phyloP scores from a whole-genome alignment of 257 asterid species.

The Solanum dulcamara region DNA sequence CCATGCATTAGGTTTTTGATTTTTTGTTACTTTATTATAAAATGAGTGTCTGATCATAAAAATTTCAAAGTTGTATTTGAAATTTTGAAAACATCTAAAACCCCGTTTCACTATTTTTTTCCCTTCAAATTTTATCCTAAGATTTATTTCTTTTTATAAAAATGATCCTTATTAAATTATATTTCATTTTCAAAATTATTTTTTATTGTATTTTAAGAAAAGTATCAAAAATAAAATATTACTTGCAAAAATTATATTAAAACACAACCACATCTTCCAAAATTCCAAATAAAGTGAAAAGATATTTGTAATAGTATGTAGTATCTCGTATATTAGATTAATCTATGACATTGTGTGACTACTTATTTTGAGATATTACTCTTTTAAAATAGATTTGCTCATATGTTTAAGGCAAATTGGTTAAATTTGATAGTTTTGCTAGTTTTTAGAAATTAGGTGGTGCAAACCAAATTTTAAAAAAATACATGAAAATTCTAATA shows the following conservation, averaged over 20 bases:
- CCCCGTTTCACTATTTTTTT: neutral
- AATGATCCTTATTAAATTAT: neutral
- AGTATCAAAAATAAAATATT: neutral
- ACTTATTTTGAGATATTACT: neutral
- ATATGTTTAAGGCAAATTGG: no score
- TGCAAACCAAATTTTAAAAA: no score
- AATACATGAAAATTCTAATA: no score
- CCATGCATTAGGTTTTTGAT: no score
- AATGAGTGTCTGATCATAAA: neutral
- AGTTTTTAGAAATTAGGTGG: neutral
- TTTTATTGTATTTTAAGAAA: neutral
- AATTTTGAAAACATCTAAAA: neutral
- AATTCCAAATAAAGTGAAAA: no score
- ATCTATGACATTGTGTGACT: no score
- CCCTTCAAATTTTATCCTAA: neutral
- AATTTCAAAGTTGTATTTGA: neutral
- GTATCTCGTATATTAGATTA: no score
- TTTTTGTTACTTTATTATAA: neutral
- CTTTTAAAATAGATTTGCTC: no score
- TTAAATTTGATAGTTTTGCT: no score
- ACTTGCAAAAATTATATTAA: neutral
- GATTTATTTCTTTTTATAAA: neutral
- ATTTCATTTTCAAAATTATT: neutral
- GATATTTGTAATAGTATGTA: no score
- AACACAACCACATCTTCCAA: neutral